These are phyloP conservation scores for Xylariales sp. DNA, from an alignment of 2,329 filamentous ascomycete genomes.

Conservation along the genomic window DNA sequence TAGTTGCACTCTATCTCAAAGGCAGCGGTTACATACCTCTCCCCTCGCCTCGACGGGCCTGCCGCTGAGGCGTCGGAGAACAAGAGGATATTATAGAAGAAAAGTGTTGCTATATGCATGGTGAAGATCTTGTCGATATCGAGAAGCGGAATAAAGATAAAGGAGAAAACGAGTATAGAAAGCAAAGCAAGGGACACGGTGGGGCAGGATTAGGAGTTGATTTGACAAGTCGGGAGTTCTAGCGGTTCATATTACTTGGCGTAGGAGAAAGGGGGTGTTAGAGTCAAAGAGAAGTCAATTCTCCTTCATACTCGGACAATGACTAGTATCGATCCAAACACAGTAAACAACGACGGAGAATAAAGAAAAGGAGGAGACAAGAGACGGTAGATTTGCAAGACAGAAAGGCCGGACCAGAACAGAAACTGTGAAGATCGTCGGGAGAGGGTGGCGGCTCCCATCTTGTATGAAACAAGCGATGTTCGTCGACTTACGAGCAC, in stretches of 20 bases:
- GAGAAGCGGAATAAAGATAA: not conserved
- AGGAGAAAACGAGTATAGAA: constrained; percentile 1
- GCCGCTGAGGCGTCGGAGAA: constrained; percentile 26
- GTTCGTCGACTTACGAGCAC: too few relatives aligned
- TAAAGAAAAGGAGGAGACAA: constrained; percentile 8
- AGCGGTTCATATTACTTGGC: constrained; percentile 10
- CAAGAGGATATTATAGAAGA: constrained; percentile 24
- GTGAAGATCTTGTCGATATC: constrained; percentile 9
- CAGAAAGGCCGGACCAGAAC: constrained; percentile 6
- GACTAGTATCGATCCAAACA: not conserved
- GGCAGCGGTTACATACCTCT: constrained; percentile 18
- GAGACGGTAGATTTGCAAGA: not conserved
- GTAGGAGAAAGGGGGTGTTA: constrained; percentile 3
- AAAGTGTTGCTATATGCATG: constrained; percentile 24
- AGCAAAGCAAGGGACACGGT: constrained; percentile 2
- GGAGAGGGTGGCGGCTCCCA: not conserved
- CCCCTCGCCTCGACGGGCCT: constrained; percentile 24
- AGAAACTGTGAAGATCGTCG: constrained; percentile 2
- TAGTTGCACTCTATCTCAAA: constrained; percentile 12
- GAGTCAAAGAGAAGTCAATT: constrained; percentile 10
- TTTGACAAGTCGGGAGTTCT: not conserved
- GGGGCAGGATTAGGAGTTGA: not conserved
- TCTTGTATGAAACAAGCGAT: constrained; percentile 11
- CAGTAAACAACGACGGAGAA: constrained; percentile 1
- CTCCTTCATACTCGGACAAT: constrained; percentile 7